Evolutionary conservation across 768 basidiomycete species (phyloP).

Genomic region (Galerina sulciceps): DNA sequence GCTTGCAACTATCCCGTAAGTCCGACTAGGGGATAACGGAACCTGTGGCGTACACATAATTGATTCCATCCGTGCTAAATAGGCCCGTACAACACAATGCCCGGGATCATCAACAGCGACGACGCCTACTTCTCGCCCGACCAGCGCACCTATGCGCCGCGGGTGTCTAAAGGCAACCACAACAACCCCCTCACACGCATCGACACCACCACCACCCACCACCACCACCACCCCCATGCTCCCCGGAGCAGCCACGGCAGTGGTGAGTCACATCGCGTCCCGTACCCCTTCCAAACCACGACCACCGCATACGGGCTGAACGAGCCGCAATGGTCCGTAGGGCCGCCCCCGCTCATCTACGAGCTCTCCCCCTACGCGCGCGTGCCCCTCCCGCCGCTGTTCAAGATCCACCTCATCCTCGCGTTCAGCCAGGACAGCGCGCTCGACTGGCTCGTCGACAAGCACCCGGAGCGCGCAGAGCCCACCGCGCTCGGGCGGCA

Average conservation of each 20-base stretch:
- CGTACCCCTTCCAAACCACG: conserved; percentile 11
- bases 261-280: conserved; percentile 12
- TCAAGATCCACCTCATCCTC: conserved; percentile 15
- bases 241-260: neutral
- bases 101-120: no score
- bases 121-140: no score
- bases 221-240: no score
- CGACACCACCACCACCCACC: no score
- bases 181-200: no score
- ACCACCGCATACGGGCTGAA: conserved; percentile 24
- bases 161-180: no score
- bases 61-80: no score
- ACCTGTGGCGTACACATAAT: no score
- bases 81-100: no score
- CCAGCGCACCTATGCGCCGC: no score
- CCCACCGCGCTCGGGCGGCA: neutral
- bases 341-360: conserved; percentile 21
- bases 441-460: neutral
- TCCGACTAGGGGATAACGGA: no score
- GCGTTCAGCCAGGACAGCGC: neutral
- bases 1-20: no score
- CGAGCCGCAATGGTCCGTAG: conserved; percentile 24
- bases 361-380: conserved; percentile 19
- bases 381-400: conserved; percentile 19
- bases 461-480: neutral